phyloP scores from a whole-genome alignment of 495 filamentous ascomycete species.

The Aspergillus cavernicola region DNA sequence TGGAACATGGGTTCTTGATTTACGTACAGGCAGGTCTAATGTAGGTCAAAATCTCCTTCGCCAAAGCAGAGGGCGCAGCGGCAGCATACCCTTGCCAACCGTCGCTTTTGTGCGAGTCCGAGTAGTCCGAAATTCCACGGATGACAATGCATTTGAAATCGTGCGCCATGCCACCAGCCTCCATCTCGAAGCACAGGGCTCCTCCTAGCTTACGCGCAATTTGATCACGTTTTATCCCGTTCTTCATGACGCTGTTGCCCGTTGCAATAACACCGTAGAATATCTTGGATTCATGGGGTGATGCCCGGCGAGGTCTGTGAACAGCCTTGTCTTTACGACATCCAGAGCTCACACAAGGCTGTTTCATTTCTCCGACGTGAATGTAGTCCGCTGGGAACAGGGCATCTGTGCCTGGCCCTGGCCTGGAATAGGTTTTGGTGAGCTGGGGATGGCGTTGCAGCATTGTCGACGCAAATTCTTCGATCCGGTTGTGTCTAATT shows the following conservation, averaged over 20 bases:
- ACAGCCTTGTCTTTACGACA: background rate
- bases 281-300: background rate
- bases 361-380: conserved; percentile 8
- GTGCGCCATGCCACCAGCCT: conserved; percentile 7
- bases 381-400: conserved; percentile 25
- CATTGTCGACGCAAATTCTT: background rate
- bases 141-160: conserved; percentile 27
- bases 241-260: conserved; percentile 16
- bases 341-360: background rate
- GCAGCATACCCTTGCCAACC: conserved; percentile 33
- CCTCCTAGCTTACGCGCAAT: conserved; percentile 13
- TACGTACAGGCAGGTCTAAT: too few species aligned
- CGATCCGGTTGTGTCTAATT: conserved; percentile 12
- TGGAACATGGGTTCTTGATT: too few species aligned
- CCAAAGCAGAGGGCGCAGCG: conserved; percentile 29
- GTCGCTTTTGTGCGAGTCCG: conserved; percentile 34
- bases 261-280: conserved; percentile 19
- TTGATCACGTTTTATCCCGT: conserved; percentile 7
- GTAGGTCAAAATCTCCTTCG: conserved; percentile 6
- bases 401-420: conserved; percentile 17
- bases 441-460: background rate
- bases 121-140: conserved; percentile 32
- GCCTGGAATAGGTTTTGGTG: conserved; percentile 15
- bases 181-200: conserved; percentile 43
- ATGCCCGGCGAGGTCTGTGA: background rate